Evolutionary conservation across 495 filamentous ascomycete species (phyloP), one percentile per base, ranked within the genome.

Genomic region (Ramalina intermedia): DNA sequence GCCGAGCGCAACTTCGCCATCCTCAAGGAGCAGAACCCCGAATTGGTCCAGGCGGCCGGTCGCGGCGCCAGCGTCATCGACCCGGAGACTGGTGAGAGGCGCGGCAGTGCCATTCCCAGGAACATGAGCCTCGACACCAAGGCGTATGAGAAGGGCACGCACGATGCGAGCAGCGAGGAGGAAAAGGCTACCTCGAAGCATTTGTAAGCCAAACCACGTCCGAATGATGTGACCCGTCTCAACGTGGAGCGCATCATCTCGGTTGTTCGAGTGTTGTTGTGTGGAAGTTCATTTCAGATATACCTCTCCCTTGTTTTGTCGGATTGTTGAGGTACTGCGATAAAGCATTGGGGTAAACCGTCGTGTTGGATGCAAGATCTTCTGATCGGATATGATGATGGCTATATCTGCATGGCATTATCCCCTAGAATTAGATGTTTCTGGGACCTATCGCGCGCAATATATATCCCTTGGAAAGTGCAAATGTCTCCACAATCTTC

Each of bases 1-100:
- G 79, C 78, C 4, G 79, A 82, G 63, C 69, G 64, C 49, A 76
- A 63, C 20, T 76, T 74, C 50, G 61, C 62, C 8, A 56, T 61
- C 1, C 58, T 76, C 33, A 72, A 71, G 55, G 69, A 64, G 6
- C 69, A 73, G 58, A 71, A 71, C 26, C 68, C 69, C 9, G 65
- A 69, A 2, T 63, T 67, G 48, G 55, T 73, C 36, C 60, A 66
- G 50, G 53, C 63, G 20, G 52, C 64, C 27, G 58, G 56, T 37
- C 55, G 64, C 36, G 71, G 70, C 53, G 61, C 63, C 6, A 69
- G 67, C 42, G 53, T 71, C 2, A 47, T 72, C 45, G 72, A 74
- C 45, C 55, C 62, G 1, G 70, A 74, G 55, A 52, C 59, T 27
- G 64, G 65, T 12, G 36, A 50, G 14, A 27, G 50, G n/a, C 18